A percentile compares a stretch with the other conserved stretches of the same genome.
Evolutionary conservation across 768 basidiomycete species (phyloP).

Genomic region (Phanerodontia chrysosporium): DNA sequence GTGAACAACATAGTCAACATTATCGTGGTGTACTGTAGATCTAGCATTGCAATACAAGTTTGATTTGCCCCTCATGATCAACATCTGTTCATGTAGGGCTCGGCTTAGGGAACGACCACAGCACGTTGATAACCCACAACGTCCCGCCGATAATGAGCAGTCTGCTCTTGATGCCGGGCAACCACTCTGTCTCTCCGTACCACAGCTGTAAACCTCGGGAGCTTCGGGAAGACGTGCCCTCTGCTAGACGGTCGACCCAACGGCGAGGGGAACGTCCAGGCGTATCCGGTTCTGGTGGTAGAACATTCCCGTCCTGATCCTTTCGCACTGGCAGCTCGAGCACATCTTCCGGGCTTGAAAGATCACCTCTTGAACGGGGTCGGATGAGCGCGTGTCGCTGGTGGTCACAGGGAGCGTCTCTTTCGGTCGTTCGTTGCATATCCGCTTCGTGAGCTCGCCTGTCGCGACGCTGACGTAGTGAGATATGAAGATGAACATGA

Average conservation of each 20-base stretch:
- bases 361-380: slow-evolving; percentile 13
- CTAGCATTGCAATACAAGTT: not conserved
- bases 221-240: slow-evolving; percentile 23
- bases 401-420: slow-evolving; percentile 17
- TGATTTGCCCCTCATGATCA: not conserved
- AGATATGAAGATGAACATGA: slow-evolving; percentile 78
- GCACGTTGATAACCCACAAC: slow-evolving; percentile 64
- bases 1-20: too few species aligned
- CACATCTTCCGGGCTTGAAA: slow-evolving; percentile 18
- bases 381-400: slow-evolving; percentile 3
- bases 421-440: slow-evolving; percentile 36
- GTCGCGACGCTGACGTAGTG: slow-evolving; percentile 76
- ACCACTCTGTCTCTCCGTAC: slow-evolving; percentile 28
- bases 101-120: slow-evolving; percentile 41
- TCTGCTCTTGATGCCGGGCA: slow-evolving; percentile 40
- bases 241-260: slow-evolving; percentile 50
- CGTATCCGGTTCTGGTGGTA: slow-evolving; percentile 35
- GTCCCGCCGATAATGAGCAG: slow-evolving; percentile 36
- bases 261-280: slow-evolving; percentile 34
- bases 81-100: not conserved
- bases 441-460: slow-evolving; percentile 58
- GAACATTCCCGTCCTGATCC: slow-evolving; percentile 26
- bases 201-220: slow-evolving; percentile 25
- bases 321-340: slow-evolving; percentile 14
- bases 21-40: not conserved